Evolutionary conservation across 176 grass and related monocot genomes (phyloP), one percentile per base, ranked within the genome.

Genomic region (Alloteropsis semialata): DNA sequence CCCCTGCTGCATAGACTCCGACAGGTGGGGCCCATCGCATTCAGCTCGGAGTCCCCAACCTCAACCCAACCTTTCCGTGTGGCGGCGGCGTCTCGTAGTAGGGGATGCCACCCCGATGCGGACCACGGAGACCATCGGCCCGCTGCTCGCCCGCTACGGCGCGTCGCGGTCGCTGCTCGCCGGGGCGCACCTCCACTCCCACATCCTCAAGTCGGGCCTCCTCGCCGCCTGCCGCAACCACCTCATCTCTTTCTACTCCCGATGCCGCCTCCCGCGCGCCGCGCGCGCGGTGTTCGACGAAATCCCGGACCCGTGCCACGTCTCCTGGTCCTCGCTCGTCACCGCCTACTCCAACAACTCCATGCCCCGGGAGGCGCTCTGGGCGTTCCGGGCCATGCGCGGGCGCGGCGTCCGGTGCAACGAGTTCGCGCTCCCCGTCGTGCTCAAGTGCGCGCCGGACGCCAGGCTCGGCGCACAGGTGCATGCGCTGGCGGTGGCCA

Each of bases 261-360:
- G 69, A 59, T 92, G 87, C 84, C 79, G 75, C 81, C 55, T 85
- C 60, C 84, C 92, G 11, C 19, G n/a, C 4, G 48, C 28, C 44
- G 88, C 96, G 14, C 86, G 88, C 70, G 81, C 86, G 78, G 70
- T 98, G 92, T 98, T 98, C 81, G 86, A 98, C 80, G 90, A 94
- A 95, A 89, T 86, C 43, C 76, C 84, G 12, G 58, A 88, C 19
- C 90, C 84, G 63, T 81, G 86, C 85, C 84, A 91, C 32, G 81
- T 93, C 43, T 76, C 90, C 25, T 98, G 91, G 89, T 95, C 92
- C 36, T 92, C 96, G 32, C 92, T 95, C 73, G 90, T 98, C 71
- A 91, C 92, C 30, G 85, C 90, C 64, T 95, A 89, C 81, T 72
- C 89, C 56, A 86, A 88, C 82, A 98, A 91, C 17, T 76, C 44